Evolutionary conservation across 805 yeast species (phyloP), one percentile per base, ranked within the genome.

Genomic region (Candida silvatica): DNA sequence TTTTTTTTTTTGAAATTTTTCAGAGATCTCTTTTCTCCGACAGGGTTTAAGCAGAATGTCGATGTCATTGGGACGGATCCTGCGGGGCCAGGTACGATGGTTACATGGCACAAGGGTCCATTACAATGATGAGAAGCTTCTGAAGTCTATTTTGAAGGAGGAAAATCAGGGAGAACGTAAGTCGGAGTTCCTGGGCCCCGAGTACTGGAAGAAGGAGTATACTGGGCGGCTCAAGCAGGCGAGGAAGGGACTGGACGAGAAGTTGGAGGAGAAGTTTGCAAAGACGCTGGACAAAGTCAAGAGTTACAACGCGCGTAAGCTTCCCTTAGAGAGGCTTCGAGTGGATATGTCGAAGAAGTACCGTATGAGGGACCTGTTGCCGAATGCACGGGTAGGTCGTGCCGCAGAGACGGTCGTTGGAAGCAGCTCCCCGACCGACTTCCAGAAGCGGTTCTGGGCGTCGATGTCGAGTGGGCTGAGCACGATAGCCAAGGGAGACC

Each of bases 401-500:
- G 44, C 53, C 12, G 14, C 54, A 1, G 26, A 39, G 8, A 28
- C 39, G 5, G 45, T 44, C 24, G 23, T 54, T 0, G 37, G 41
- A 4, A 30, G 45, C 3, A 22, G 33, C 6, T 25, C 18, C 8
- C 53, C 59, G 8, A 56, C 62, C 4, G 48, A 51, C 5, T 52
- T 48, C 25, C 64, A 60, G 32, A 45, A 45, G 23, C 41, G 55
- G 25, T 34, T 58, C 7, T 39, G 53, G 18, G 44, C 60, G 0
- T 35, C 58, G 15, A 39, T 52, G 27, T 37, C 46, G 2, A 48
- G 53, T 1, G 35, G 35, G 22, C 32, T 56, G 19, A 56, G 62
- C 28, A 44, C 61, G 2, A 35, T 59, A 2, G 54, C 60, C 1
- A 49, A 54, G 17, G 55, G 54, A 4, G 49, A 52, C 3, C 49